Conservation (phyloP, 1,284 basidiomycete genomes). For the Ustilago esculenta region DNA sequence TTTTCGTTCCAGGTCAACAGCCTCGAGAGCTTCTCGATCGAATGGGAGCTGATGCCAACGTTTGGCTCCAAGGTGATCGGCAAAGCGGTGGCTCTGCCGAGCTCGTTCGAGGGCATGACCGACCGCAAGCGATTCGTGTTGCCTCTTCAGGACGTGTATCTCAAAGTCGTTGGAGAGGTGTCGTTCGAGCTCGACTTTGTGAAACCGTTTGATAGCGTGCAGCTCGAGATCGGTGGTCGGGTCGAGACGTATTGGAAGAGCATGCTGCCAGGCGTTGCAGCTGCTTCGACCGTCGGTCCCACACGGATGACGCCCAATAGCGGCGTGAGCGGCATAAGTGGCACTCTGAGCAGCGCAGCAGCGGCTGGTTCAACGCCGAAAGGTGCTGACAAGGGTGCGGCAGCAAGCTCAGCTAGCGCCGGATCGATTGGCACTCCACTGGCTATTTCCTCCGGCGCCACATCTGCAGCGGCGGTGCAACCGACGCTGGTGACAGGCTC, state of each 20-base stretch:
- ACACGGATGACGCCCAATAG: slow-evolving; percentile 59
- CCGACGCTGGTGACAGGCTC: slow-evolving; percentile 77
- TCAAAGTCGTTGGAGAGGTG: slow-evolving; percentile 95
- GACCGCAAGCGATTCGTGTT: slow-evolving; percentile 60
- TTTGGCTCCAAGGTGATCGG: slow-evolving; percentile 99
- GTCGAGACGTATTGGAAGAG: slow-evolving; percentile 68
- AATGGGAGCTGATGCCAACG: slow-evolving; percentile 95
- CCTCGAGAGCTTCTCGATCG: slow-evolving; percentile 80
- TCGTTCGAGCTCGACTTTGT: slow-evolving; percentile 88
- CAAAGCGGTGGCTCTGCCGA: slow-evolving; percentile 85
- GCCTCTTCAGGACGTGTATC: slow-evolving; percentile 88
- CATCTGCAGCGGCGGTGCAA: slow-evolving; percentile 19
- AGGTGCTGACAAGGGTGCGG: slow-evolving; percentile 12
- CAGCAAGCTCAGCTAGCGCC: slow-evolving; percentile 7
- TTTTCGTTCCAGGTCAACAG: slow-evolving; percentile 88
- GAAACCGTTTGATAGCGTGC: slow-evolving; percentile 89
- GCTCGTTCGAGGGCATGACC: slow-evolving; percentile 72
- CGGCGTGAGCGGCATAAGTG: slow-evolving; percentile 39
- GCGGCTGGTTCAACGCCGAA: slow-evolving; percentile 11
- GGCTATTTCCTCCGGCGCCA: slow-evolving; percentile 14
- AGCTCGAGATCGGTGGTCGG: slow-evolving; percentile 92
- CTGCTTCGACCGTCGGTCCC: slow-evolving; percentile 28
- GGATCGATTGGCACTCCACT: slow-evolving; percentile 17
- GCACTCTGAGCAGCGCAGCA: slow-evolving; percentile 16
- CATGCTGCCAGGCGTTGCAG: slow-evolving; percentile 53